Evolutionary conservation across 2,329 filamentous ascomycete genomes (phyloP), one percentile per base, ranked within the genome.

Genomic region (Exophiala xenobiotica): DNA sequence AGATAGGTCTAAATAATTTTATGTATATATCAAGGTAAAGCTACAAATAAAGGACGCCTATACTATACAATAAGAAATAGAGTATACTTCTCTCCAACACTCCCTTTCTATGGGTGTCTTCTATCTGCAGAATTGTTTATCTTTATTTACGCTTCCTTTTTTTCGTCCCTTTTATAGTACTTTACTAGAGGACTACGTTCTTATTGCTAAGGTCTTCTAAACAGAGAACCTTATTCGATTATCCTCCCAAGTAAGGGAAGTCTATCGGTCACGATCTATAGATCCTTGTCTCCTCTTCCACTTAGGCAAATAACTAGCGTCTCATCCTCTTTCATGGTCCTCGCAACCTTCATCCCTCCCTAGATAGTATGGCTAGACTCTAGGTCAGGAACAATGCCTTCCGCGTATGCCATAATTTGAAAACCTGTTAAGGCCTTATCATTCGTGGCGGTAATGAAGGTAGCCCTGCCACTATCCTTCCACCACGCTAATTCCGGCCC

Each of bases 251-350:
- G n/a, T n/a, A n/a, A n/a, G n/a, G n/a, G n/a, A n/a, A n/a, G n/a
- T 73, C 95, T 90, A 66, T 99, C 93, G 0, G 93, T 93, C 44
- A 99, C 92, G 65, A 89, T 95, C 81, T 99, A 91, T 53, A 99
- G 93, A 67, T 99, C 93, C 82, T 99, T 99, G 73, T 99, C 93
- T 57, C 93, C 93, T 62, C 93, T 79, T 7, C 93, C 93, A 66
- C 88, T 93, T 31, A 99, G 70, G 72, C 92, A 97, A 57, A 99
- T 91, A 53, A 99, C 92, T 23, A 99, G 75, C 65, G 97, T 90
- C 73, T 96, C 76, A 46, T 82, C 90, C 75, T 90, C 88, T 74
- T 89, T 88, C 60, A 80, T 79, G 51, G 85, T 89, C 83, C 95
- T 96, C 54, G 92, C 92, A 53, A 97, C 74, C 74, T 97, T 83